Conservation (phyloP, 73 alveolate species). For the Paramecium biaurelia region DNA sequence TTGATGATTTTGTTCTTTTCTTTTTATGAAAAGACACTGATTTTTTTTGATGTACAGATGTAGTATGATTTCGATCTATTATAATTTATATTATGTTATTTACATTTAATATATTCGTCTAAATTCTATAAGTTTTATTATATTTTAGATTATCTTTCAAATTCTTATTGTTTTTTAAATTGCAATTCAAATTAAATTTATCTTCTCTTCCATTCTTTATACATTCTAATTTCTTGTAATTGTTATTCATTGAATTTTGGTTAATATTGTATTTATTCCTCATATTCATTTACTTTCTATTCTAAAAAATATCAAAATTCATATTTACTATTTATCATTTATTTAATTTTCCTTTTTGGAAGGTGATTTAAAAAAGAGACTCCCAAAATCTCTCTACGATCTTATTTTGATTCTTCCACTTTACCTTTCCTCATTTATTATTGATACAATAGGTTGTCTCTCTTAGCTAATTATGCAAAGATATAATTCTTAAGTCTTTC, state of each 20-base stretch:
- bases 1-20: conserved; percentile 11
- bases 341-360: conserved; percentile 7
- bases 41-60: neutral
- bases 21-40: neutral
- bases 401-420: neutral
- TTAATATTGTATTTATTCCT: neutral
- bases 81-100: neutral
- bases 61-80: neutral
- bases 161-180: neutral
- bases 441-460: neutral
- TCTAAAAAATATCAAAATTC: neutral
- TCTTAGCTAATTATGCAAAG: neutral
- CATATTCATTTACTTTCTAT: neutral
- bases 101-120: conserved; percentile 18
- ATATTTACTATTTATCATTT: neutral
- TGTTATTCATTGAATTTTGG: neutral
- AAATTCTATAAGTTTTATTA: neutral
- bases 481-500: conserved; percentile 16
- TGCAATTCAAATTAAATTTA: neutral
- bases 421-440: neutral
- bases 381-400: conserved; percentile 34
- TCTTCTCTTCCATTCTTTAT: conserved; percentile 13
- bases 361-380: conserved; percentile 7
- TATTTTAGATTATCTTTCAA: neutral
- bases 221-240: neutral